Conservation (phyloP, 2,329 filamentous ascomycete species). For the Corynespora cassiicola region DNA sequence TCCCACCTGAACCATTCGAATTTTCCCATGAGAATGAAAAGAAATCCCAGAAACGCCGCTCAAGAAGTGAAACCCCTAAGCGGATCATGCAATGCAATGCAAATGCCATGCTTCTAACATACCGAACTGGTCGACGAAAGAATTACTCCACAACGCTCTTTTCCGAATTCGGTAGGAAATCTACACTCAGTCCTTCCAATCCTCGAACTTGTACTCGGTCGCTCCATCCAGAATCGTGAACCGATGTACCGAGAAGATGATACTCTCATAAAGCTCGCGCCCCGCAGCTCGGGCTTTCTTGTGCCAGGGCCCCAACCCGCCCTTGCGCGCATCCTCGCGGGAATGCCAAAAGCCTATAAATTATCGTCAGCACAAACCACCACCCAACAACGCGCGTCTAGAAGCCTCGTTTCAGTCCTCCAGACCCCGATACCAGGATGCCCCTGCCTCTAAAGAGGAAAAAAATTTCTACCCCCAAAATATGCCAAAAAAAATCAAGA, state of each 20-base stretch:
- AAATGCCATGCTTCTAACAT: too few species aligned
- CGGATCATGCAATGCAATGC: too few species aligned
- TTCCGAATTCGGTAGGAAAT: too few species aligned
- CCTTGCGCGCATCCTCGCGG: constrained; percentile 65
- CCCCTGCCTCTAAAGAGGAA: neutral
- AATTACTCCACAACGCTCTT: too few species aligned
- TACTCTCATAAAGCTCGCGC: constrained; percentile 52
- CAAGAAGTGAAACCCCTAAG: too few species aligned
- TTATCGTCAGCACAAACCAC: neutral
- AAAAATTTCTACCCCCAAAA: too few species aligned
- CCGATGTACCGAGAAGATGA: constrained; percentile 47
- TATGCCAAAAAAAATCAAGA: constrained; percentile 1
- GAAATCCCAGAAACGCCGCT: too few species aligned
- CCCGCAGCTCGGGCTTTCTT: constrained; percentile 58
- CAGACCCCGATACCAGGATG: too few species aligned
- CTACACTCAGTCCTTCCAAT: constrained; percentile 27
- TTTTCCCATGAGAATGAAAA: too few species aligned
- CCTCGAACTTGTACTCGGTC: constrained; percentile 61
- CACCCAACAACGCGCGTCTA: neutral
- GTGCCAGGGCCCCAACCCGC: constrained; percentile 66
- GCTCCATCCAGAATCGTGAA: constrained; percentile 72
- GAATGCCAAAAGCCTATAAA: constrained; percentile 69
- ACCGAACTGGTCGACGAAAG: too few species aligned
- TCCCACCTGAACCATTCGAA: too few species aligned
- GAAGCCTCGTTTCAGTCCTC: too few species aligned